Conservation (phyloP, 2,329 filamentous ascomycete species). For the Exophiala mesophila region DNA sequence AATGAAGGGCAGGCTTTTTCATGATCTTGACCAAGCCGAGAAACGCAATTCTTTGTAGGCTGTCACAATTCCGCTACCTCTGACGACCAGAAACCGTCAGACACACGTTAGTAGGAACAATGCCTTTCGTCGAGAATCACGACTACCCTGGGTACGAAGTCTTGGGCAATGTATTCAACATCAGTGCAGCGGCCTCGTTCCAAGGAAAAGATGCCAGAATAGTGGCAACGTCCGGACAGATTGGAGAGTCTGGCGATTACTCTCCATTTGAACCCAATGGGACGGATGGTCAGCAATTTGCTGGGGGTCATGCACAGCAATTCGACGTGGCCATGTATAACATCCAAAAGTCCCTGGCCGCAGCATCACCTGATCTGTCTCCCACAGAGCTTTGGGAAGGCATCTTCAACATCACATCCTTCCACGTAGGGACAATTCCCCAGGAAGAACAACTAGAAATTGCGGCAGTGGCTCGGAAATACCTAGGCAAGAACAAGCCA, state of each 20-base stretch:
- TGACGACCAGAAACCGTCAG: too few relatives aligned
- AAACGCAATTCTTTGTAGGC: too few relatives aligned
- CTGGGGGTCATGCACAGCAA: slow-evolving; percentile 7
- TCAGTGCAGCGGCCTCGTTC: slow-evolving; percentile 20
- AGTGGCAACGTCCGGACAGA: slow-evolving; percentile 8
- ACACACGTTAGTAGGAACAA: too few relatives aligned
- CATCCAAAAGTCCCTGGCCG: slow-evolving; percentile 10
- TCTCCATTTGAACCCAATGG: slow-evolving; percentile 9
- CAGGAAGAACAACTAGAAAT: slow-evolving; percentile 12
- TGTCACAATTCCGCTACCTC: too few relatives aligned
- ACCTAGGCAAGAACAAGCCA: slow-evolving; percentile 12
- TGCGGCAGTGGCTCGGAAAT: slow-evolving; percentile 10
- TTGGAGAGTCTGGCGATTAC: slow-evolving; percentile 10
- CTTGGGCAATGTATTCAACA: slow-evolving; percentile 30
- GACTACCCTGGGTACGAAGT: slow-evolving; percentile 26
- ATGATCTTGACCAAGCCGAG: too few relatives aligned
- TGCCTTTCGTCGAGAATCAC: slow-evolving; percentile 21
- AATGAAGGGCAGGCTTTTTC: too few relatives aligned
- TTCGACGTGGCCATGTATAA: slow-evolving; percentile 12
- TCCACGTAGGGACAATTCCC: slow-evolving; percentile 8
- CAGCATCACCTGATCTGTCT: slow-evolving; percentile 7
- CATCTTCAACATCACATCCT: slow-evolving; percentile 13
- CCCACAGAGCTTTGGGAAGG: slow-evolving; percentile 9
- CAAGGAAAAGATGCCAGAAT: slow-evolving; percentile 7
- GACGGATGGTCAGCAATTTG: slow-evolving; percentile 8